Conservation (phyloP, 108 stramenopile species). For the Nitzschia sp. region DNA sequence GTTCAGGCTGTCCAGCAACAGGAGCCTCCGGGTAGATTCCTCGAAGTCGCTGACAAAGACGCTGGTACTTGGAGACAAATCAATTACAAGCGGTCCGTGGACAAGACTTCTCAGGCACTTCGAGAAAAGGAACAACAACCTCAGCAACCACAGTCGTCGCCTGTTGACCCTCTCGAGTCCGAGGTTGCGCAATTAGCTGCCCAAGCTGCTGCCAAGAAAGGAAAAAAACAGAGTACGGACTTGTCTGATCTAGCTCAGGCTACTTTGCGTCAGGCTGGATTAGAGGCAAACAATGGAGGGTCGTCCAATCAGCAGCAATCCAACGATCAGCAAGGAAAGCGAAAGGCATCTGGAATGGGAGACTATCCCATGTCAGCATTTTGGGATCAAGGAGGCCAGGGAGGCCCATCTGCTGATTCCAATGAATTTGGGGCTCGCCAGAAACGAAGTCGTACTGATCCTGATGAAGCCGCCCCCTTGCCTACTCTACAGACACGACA, state of each 20-base stretch:
- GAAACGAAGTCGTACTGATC: slow-evolving; percentile 6
- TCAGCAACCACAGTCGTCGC: background rate
- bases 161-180: background rate
- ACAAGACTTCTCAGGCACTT: slow-evolving; percentile 75
- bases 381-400: background rate
- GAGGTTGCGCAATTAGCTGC: slow-evolving; percentile 1
- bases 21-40: slow-evolving; percentile 59
- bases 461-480: slow-evolving; percentile 18
- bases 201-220: slow-evolving; percentile 6
- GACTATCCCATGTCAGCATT: background rate
- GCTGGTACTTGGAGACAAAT: slow-evolving; percentile 48
- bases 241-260: slow-evolving; percentile 12
- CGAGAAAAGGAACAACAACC: slow-evolving; percentile 52
- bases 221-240: background rate
- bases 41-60: slow-evolving; percentile 44
- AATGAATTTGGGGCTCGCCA: background rate
- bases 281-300: background rate
- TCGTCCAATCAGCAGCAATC: background rate
- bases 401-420: background rate
- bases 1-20: slow-evolving; percentile 55
- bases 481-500: slow-evolving; percentile 24
- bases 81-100: slow-evolving; percentile 54
- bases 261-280: slow-evolving; percentile 23
- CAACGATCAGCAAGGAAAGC: background rate
- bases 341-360: background rate